Evolutionary conservation across 306 rosid genomes (phyloP).

Genomic region (Fragaria nilgerrensis): DNA sequence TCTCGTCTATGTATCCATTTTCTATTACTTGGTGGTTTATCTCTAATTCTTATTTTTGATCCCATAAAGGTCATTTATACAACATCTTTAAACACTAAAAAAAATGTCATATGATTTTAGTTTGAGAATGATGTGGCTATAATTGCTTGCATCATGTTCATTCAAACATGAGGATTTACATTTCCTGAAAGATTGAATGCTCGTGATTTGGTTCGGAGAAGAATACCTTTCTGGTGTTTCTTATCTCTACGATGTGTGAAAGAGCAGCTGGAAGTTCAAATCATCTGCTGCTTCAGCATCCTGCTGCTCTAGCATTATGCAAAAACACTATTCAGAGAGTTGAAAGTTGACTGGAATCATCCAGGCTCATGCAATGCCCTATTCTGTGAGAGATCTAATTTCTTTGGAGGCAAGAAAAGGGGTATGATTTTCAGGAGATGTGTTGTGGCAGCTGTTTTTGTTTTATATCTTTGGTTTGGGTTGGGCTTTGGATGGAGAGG

Average conservation of each 20-base stretch:
- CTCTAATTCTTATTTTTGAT: background rate
- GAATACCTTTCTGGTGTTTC: background rate
- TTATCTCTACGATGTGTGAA: background rate
- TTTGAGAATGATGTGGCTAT: background rate
- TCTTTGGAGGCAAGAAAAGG: background rate
- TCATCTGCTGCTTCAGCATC: background rate
- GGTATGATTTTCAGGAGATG: background rate
- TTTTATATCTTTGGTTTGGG: background rate
- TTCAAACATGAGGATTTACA: background rate
- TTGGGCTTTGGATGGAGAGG: background rate
- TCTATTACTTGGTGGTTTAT: background rate
- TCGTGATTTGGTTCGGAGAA: background rate
- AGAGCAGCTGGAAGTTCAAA: background rate
- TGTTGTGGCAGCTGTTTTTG: background rate
- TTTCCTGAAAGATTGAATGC: background rate
- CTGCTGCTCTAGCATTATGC: background rate
- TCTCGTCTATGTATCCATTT: too few relatives aligned
- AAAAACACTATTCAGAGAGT: background rate
- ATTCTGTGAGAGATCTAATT: background rate
- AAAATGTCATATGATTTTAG: background rate
- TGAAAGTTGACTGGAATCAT: background rate
- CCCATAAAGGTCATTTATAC: background rate
- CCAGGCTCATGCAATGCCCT: background rate
- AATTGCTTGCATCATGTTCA: background rate
- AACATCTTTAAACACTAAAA: background rate